phyloP scores from a whole-genome alignment of 1,284 basidiomycete species.

The Trichosporon sp. region DNA sequence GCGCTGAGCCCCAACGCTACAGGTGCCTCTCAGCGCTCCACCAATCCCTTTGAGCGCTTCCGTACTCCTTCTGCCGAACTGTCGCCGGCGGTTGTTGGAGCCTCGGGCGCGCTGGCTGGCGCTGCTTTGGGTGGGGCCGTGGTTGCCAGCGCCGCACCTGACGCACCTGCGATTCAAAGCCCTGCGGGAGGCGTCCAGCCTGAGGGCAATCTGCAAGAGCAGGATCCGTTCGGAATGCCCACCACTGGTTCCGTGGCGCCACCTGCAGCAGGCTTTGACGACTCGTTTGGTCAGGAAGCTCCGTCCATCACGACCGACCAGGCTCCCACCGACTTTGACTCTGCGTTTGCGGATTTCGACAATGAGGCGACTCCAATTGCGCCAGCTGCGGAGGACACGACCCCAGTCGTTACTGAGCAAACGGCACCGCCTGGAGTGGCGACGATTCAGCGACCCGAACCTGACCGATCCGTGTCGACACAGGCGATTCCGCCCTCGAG shows the following conservation, averaged over 20 bases:
- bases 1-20: slow-evolving; percentile 49
- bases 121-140: slow-evolving; percentile 14
- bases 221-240: slow-evolving; percentile 26
- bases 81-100: slow-evolving; percentile 17
- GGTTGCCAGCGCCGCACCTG: neutral
- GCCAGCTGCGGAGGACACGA: neutral
- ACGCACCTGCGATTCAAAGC: neutral
- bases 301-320: neutral
- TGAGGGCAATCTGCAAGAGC: neutral
- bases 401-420: neutral
- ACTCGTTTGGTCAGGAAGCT: slow-evolving; percentile 29
- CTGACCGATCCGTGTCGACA: neutral
- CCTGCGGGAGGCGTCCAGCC: neutral
- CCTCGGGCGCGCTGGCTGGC: slow-evolving; percentile 19
- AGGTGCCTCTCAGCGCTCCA: slow-evolving; percentile 61
- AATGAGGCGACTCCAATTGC: neutral
- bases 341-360: slow-evolving; percentile 62
- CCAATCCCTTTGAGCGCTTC: slow-evolving; percentile 83
- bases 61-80: neutral
- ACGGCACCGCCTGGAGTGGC: neutral
- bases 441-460: neutral
- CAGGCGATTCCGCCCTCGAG: neutral
- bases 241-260: neutral
- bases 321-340: slow-evolving; percentile 45
- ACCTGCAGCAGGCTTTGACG: slow-evolving; percentile 25